Base-by-base conservation (phyloP, 2,329 filamentous ascomycete genomes). In the Trichoderma brevicompactum region DNA sequence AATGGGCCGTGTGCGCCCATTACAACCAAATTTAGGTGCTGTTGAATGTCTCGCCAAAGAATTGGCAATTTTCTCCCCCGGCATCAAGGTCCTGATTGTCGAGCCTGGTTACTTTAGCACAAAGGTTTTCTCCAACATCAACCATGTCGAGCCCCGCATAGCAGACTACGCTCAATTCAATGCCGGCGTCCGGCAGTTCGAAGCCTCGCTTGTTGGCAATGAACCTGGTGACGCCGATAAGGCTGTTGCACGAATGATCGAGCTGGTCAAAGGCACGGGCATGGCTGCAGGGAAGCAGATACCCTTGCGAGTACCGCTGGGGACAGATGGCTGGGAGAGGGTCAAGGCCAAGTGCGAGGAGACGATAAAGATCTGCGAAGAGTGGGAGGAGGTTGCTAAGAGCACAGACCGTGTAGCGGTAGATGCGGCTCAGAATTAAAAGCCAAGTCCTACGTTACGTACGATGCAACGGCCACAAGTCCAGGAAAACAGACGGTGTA, bases 301-400 rank as follows among this genome's bases (percentile, higher is more conserved):
- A 2, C 85, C 85, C 3, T 69, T 87, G 7, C 75, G 85, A 36
- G 79, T 83, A 13, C 78, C 84, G 0, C 75, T 87, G 10, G 85
- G 85, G 0, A 83, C 77, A 0, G 85, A 87, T 73, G 82, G 82
- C 0, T 86, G 82, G 71, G 70, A 71, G 1, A 75, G 68, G 5
- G 79, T 87, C 23, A 81, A 77, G 68, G 70, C 74, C 0, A 87
- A 86, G 74, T 76, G 86, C 23, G 79, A 85, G 49, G 73, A 74
- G 12, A 83, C 83, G 55, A 64, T 75, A 38, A 78, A 83, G 68
- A 79, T 81, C 5, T 79, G 82, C n/a, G 76, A 79, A 7, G 81
- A 80, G 55, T 85, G 81, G 72, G 79, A 84, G 72, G 77, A 79
- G 17, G 72, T 83, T 53, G 80, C 78, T 3, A 83, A 79, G 65